Base-by-base conservation (phyloP, 2,329 filamentous ascomycete genomes). In the Botrytis squamosa region DNA sequence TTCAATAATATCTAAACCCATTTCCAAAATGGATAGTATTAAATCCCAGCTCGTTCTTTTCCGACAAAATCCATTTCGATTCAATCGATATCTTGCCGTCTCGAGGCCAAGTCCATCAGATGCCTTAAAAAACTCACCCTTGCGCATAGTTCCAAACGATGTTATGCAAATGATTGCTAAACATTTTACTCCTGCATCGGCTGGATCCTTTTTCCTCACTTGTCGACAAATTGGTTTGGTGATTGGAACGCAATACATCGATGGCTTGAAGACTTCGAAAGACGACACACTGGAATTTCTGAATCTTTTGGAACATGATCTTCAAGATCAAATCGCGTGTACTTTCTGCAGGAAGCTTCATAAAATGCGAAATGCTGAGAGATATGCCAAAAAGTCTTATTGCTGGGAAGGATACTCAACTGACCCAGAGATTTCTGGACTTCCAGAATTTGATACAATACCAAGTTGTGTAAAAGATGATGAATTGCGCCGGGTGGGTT, bases 401-500 rank as follows among this genome's bases (percentile, higher is more conserved):
- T 29, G 16, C 29, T 33, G 7, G 55, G 1, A 59, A n/a, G 25
- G 25, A 52, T 52, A n/a, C n/a, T 6, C 49, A 52, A 5, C 10
- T 4, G 5, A 6, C 49, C 49, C 25, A 5, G 9, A 12, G 22
- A 6, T 14, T 25, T n/a, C 46, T 6, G 10, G 25, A n/a, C 49
- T 52, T 52, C 22, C 22, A 52, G 10, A 25, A 52, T 52, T 52
- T n/a, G 22, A n/a, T n/a, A 20, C 16, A 22, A 59, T 29, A 20
- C 55, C 55, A 33, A 8, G 4, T 29, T 36, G 55, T 59, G 18
- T 20, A 12, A 33, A 5, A 10, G 16, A 20, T 5, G 55, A 59
- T 33, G 0, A 33, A 10, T 4, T 1, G 16, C n/a, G 4, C 16
- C 3, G 10, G 7, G 7, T 36, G 16, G 18, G 22, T 9, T 1